Evolutionary conservation across 805 yeast genomes (phyloP), one percentile per base, ranked within the genome.

Genomic region (Priceomyces medius): DNA sequence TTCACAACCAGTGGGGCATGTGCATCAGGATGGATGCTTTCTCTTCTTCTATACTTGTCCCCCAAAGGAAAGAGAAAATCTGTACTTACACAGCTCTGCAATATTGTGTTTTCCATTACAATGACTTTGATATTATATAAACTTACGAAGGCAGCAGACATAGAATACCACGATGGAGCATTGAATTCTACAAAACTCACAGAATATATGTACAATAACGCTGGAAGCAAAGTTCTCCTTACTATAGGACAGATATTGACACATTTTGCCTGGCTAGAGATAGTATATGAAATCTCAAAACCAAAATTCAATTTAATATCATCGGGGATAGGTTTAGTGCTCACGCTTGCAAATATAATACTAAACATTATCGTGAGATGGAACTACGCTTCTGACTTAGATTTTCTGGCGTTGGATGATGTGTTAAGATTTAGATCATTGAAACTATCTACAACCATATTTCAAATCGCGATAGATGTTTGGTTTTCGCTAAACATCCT

Each of bases 1-100:
- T 81, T 78, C 59, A 74, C 74, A n/a, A 54, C 75, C 3, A 70
- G 79, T 41, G 78, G 81, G 0, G 66, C 77, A 14, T 78, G 80
- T 45, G 77, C 79, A 4, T 73, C 83, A 12, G 68, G 82, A 20
- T 87, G 95, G 95, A 79, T 85, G 79, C 65, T 87, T 19, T 62
- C 83, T 38, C 45, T 84, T 13, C 60, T 85, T 24, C 65, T 84
- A 32, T 54, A 76, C 16, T 56, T 86, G 23, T 73, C 79, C 16
- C 77, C 75, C 3, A 53, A 54, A 16, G 65, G 64, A 29, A 77
- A 77, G 48, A 64, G 76, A 19, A 76, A 83, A 41, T 88, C 90
- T 3, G 55, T 67, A 31, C 58, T 80, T 33, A 73, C 86, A 27
- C 76, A 76, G 29, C 21, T 81, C 7, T 79, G 85, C 4, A 78